A percentile compares a stretch with the other conserved stretches of the same genome.
phyloP scores from a whole-genome alignment of 495 filamentous ascomycete species.

The Neurospora sp. region DNA sequence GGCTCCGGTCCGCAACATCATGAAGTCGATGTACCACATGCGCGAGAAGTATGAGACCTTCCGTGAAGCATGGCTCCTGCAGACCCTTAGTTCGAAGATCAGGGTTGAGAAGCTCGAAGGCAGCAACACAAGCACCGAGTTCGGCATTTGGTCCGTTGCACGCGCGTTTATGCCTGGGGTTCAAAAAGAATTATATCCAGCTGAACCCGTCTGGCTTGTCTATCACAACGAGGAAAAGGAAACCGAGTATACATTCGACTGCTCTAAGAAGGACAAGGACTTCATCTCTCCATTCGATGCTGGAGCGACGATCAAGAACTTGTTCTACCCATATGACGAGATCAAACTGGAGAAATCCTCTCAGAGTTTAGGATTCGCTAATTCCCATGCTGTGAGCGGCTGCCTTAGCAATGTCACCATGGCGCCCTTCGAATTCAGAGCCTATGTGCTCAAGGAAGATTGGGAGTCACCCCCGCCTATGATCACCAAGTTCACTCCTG shows the following conservation, averaged over 20 bases:
- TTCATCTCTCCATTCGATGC: constrained; percentile 49
- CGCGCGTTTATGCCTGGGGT: constrained; percentile 23
- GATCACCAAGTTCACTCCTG: constrained; percentile 54
- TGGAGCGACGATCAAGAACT: constrained; percentile 51
- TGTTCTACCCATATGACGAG: constrained; percentile 61
- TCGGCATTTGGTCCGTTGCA: constrained; percentile 47
- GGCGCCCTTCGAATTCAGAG: constrained; percentile 48
- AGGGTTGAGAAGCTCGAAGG: constrained; percentile 6
- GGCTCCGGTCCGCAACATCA: constrained; percentile 37
- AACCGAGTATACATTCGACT: constrained; percentile 53
- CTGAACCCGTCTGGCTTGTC: constrained; percentile 50
- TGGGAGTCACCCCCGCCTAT: constrained; percentile 47
- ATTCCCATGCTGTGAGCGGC: constrained; percentile 31
- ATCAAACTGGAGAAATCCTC: constrained; percentile 33
- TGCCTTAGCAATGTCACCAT: constrained; percentile 47
- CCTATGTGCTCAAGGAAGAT: constrained; percentile 50
- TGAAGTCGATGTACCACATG: constrained; percentile 58
- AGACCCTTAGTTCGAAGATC: neutral
- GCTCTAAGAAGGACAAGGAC: constrained; percentile 30
- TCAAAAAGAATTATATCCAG: constrained; percentile 56
- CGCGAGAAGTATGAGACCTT: constrained; percentile 49
- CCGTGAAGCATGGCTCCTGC: constrained; percentile 49
- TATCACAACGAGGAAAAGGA: constrained; percentile 54
- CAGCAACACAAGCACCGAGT: constrained; percentile 47
- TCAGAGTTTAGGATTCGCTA: constrained; percentile 6